Conservation (phyloP, 2,329 filamentous ascomycete genomes). For the Berkeleyomyces basicola region DNA sequence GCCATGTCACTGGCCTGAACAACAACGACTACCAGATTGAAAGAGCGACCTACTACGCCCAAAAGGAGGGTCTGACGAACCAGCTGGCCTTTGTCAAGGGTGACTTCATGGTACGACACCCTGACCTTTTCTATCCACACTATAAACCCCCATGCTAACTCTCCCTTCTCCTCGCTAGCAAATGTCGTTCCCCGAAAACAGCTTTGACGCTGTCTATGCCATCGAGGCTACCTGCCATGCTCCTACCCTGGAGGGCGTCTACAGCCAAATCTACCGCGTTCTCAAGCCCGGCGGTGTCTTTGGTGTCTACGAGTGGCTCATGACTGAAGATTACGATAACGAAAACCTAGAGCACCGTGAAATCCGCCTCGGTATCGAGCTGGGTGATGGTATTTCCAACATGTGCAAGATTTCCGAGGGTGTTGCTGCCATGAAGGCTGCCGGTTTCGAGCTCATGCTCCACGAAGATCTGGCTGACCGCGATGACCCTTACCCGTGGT, state of each 20-base stretch:
- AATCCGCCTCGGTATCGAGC: constrained; percentile 87
- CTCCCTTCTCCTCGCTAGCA: constrained; percentile 33
- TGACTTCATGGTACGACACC: constrained; percentile 63
- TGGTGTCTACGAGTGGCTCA: constrained; percentile 97
- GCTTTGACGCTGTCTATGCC: constrained; percentile 87
- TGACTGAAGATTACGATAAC: constrained; percentile 92
- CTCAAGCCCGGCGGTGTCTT: constrained; percentile 92
- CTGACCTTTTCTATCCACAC: neutral
- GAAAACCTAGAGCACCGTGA: constrained; percentile 70
- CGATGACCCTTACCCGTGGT: constrained; percentile 70
- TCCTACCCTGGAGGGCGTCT: constrained; percentile 76
- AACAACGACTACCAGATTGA: constrained; percentile 99
- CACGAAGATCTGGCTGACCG: constrained; percentile 76
- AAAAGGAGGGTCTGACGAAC: constrained; percentile 61
- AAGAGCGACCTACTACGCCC: constrained; percentile 71
- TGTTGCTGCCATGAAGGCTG: constrained; percentile 64
- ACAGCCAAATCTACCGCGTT: constrained; percentile 85
- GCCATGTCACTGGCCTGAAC: constrained; percentile 81
- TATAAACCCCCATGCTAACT: neutral
- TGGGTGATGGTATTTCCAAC: constrained; percentile 91
- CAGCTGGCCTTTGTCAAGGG: constrained; percentile 84
- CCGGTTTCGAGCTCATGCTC: constrained; percentile 69
- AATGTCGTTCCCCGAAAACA: constrained; percentile 87
- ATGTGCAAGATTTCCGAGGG: constrained; percentile 83
- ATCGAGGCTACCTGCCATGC: constrained; percentile 97